Base-by-base conservation (phyloP, 2,329 filamentous ascomycete species). In the Aspergillus sp. region DNA sequence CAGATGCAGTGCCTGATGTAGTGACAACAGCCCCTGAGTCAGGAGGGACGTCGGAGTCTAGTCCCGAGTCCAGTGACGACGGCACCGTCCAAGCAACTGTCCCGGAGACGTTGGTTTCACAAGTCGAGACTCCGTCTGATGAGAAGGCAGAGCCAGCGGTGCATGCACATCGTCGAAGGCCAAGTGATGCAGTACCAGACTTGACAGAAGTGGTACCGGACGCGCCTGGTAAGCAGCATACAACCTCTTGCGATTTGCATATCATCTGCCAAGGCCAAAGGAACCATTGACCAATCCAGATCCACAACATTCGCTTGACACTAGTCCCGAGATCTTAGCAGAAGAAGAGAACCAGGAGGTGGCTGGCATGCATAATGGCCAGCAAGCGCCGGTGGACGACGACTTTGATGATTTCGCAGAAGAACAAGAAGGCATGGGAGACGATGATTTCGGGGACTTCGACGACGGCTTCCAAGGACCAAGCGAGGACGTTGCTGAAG, bases 391-490 rank as follows among this genome's bases (percentile, higher is more conserved):
- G 19, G 19, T 19, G 19, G 19, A 19, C 19, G 19, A 19, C 19
- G 73, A 76, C 29, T 76, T 76, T 61, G 73, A 75, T 55, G 74
- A 76, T 45, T 77, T 74, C 53, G 67, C 72, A 50, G 72, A 76
- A 56, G 75, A 74, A 41, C 73, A 73, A 49, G 72, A 74, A 48
- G 65, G 69, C 49, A 72, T 69, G 50, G 72, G 67, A 47, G 73
- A 74, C 55, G 73, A 75, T 56, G 75, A 78, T 59, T 79, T 81
- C 66, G 76, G 77, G 52, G 83, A 86, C 59, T 87, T 87, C 68
- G 81, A 82, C 61, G 70, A 75, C 53, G 82, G 75, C 34, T 88
- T 88, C 61, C 78, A 87, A 61, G 67, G 69, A 48, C 67, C 66
- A 6, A 32, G 6, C 36, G 54, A 57, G 44, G 61, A 63, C 41